These are phyloP conservation scores for Sungouiozyma ichnusensis DNA, from an alignment of 805 yeast species.

Conservation along the genomic window DNA sequence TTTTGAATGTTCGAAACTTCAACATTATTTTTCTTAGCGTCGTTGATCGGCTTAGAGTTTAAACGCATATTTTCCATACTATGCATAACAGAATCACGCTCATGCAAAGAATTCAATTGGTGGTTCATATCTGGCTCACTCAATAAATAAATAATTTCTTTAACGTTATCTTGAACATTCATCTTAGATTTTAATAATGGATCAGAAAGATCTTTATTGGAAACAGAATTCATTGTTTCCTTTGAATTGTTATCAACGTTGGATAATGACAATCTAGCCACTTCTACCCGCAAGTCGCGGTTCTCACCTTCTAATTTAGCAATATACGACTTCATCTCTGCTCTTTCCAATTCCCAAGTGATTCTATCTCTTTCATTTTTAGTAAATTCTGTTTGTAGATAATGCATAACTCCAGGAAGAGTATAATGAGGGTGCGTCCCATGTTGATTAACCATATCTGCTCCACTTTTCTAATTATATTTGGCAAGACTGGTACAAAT, in stretches of 20 bases:
- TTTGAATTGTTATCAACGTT: neutral
- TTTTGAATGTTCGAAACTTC: neutral
- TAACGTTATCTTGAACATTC: constrained; percentile 26
- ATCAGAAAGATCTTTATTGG: neutral
- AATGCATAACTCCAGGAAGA: constrained; percentile 48
- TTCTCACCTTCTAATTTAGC: constrained; percentile 46
- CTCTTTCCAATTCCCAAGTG: constrained; percentile 49
- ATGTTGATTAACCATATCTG: constrained; percentile 5
- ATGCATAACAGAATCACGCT: constrained; percentile 13
- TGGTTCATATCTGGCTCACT: constrained; percentile 21
- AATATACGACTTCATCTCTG: constrained; percentile 46
- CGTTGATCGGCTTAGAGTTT: constrained; percentile 4
- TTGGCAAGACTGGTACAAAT: too few relatives aligned
- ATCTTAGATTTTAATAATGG: constrained; percentile 16
- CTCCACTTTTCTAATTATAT: too few relatives aligned
- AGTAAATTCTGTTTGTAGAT: constrained; percentile 52
- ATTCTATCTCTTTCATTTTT: constrained; percentile 49
- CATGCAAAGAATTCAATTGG: constrained; percentile 17
- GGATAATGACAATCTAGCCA: constrained; percentile 6
- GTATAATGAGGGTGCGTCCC: constrained; percentile 19
- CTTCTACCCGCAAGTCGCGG: constrained; percentile 25
- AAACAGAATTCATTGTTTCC: neutral
- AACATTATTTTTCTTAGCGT: neutral
- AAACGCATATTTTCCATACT: constrained; percentile 18
- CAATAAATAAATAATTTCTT: constrained; percentile 26